Percentiles rank a stretch among this genome's conserved stretches.
Conservation (phyloP, 2,329 filamentous ascomycete species). For the Stemphylium lycopersici region DNA sequence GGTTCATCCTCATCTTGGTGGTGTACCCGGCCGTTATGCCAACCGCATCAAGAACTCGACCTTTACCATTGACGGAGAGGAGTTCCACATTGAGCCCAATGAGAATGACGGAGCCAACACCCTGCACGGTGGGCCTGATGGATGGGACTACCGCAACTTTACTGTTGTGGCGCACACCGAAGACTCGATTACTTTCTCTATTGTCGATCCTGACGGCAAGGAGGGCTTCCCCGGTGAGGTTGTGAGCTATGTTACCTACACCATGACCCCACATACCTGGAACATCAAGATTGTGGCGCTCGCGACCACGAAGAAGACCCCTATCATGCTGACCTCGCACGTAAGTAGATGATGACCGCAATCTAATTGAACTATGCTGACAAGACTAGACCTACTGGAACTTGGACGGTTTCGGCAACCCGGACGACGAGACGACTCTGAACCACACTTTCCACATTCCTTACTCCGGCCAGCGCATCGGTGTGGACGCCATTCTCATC, state of each 20-base stretch:
- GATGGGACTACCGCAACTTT: conserved; percentile 80
- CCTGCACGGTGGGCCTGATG: conserved; percentile 71
- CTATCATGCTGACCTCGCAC: conserved; percentile 79
- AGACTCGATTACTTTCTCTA: conserved; percentile 74
- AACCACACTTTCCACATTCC: conserved; percentile 78
- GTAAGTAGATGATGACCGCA: conserved; percentile 48
- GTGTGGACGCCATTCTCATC: conserved; percentile 62
- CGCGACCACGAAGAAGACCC: conserved; percentile 75
- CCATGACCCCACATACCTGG: conserved; percentile 69
- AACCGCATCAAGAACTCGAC: conserved; percentile 81
- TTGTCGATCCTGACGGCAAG: conserved; percentile 74
- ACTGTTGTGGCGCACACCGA: conserved; percentile 72
- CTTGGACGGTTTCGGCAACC: conserved; percentile 78
- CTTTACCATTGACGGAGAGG: conserved; percentile 69
- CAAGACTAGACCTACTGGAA: conserved; percentile 75
- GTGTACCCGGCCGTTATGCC: conserved; percentile 77
- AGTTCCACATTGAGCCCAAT: conserved; percentile 67
- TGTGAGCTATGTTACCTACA: conserved; percentile 75
- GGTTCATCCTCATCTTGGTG: conserved; percentile 73
- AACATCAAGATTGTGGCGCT: conserved; percentile 74
- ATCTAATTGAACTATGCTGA: not conserved
- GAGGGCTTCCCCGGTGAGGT: conserved; percentile 82
- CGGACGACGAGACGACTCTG: conserved; percentile 67
- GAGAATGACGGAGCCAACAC: conserved; percentile 63
- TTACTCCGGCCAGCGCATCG: conserved; percentile 73